Percentiles rank a stretch among this genome's conserved stretches.
Evolutionary conservation across 495 filamentous ascomycete species (phyloP).

Genomic region (Neurospora sp.): DNA sequence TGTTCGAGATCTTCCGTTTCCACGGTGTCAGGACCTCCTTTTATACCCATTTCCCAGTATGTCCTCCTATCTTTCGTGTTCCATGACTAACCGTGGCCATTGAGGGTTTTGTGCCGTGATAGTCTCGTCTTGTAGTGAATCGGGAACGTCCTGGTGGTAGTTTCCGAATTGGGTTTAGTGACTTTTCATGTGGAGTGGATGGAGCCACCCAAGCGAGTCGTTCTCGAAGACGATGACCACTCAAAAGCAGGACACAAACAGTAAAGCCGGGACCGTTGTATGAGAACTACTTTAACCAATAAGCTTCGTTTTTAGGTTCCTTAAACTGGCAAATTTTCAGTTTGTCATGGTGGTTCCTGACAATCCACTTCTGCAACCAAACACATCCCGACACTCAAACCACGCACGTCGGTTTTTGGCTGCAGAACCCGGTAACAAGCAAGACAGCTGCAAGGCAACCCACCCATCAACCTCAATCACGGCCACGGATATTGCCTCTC

Average conservation of each 20-base stretch:
- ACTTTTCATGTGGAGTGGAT: neutral
- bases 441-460: neutral
- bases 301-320: neutral
- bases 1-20: neutral
- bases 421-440: neutral
- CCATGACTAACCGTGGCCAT: neutral
- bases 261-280: neutral
- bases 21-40: neutral
- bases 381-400: neutral
- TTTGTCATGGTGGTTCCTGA: neutral
- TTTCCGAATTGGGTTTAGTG: neutral
- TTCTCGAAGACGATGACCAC: neutral
- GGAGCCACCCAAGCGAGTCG: neutral
- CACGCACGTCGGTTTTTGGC: neutral
- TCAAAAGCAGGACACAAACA: neutral
- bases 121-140: neutral
- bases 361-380: neutral
- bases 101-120: neutral
- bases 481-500: neutral
- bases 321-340: neutral
- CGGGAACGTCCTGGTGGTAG: neutral
- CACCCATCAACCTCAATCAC: neutral
- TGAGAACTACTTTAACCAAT: neutral
- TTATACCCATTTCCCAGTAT: neutral
- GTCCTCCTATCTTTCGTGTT: neutral